Evolutionary conservation across 2,329 filamentous ascomycete species (phyloP).

Genomic region (Myriangium duriaei): DNA sequence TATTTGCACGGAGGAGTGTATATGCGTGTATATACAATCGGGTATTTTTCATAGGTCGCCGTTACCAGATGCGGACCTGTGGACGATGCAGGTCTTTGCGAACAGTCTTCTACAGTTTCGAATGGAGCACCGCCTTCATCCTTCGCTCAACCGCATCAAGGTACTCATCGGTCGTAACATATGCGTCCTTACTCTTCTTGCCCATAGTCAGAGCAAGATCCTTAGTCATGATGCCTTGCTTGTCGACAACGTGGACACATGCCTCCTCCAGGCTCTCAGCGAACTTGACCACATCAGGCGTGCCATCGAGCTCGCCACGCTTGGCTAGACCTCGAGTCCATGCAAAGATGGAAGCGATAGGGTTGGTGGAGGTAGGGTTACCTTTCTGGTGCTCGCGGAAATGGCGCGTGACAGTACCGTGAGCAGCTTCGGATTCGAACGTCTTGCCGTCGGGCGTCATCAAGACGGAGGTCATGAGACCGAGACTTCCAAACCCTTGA

Average conservation of each 20-base stretch:
- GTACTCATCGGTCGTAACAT: constrained; percentile 88
- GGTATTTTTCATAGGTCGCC: no score
- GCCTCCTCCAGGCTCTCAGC: constrained; percentile 86
- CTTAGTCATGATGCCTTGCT: constrained; percentile 98
- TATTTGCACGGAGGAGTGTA: constrained; percentile 7
- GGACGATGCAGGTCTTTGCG: background rate
- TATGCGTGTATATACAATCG: constrained; percentile 3
- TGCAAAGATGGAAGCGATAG: constrained; percentile 96
- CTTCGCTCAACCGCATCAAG: constrained; percentile 82
- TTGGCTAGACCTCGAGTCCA: constrained; percentile 93
- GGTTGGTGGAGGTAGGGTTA: constrained; percentile 93
- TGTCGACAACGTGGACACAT: constrained; percentile 85
- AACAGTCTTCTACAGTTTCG: constrained; percentile 49
- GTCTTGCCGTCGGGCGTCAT: constrained; percentile 95
- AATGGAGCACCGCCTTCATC: constrained; percentile 67
- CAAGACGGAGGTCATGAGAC: constrained; percentile 95
- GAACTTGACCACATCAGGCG: constrained; percentile 83
- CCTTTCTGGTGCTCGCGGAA: constrained; percentile 99
- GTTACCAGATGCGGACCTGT: constrained; percentile 1
- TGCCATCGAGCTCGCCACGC: constrained; percentile 83
- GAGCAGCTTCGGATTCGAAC: constrained; percentile 93
- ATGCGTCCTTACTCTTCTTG: constrained; percentile 71
- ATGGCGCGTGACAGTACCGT: constrained; percentile 96
- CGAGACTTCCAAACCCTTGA: constrained; percentile 94
- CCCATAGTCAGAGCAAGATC: constrained; percentile 92